phyloP scores from a whole-genome alignment of 345 rosid genomes.

The Zanthoxylum bungeanum region DNA sequence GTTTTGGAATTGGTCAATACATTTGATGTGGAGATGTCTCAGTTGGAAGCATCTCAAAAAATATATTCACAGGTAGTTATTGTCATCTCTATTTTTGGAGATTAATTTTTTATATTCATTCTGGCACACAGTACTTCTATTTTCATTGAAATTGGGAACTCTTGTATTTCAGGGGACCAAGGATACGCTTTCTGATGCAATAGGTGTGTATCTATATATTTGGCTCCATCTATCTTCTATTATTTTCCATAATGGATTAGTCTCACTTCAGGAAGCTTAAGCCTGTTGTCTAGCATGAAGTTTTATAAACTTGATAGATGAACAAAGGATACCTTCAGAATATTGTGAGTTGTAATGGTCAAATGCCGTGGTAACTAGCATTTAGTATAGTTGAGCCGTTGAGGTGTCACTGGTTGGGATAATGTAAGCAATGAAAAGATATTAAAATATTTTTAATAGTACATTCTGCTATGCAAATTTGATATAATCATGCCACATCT shows the following conservation, averaged over 20 bases:
- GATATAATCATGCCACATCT: neutral
- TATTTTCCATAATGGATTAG: neutral
- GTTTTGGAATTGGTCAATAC: conserved; percentile 78
- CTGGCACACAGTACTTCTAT: neutral
- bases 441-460: neutral
- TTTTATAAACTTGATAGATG: neutral
- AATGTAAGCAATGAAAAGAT: neutral
- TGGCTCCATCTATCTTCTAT: neutral
- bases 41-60: conserved; percentile 81
- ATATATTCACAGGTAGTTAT: conserved; percentile 78
- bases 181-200: conserved; percentile 49
- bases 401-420: neutral
- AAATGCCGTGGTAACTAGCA: neutral
- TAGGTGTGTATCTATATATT: conserved; percentile 45
- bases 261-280: neutral
- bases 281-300: no score
- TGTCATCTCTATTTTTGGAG: conserved; percentile 15
- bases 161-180: conserved; percentile 55
- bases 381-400: neutral
- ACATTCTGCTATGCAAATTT: neutral
- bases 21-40: conserved; percentile 89
- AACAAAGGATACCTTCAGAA: neutral
- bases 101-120: conserved; percentile 18
- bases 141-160: conserved; percentile 30
- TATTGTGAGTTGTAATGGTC: neutral